Base-by-base conservation (phyloP, 441 rosid species). In the Heliophila coronopifolia region DNA sequence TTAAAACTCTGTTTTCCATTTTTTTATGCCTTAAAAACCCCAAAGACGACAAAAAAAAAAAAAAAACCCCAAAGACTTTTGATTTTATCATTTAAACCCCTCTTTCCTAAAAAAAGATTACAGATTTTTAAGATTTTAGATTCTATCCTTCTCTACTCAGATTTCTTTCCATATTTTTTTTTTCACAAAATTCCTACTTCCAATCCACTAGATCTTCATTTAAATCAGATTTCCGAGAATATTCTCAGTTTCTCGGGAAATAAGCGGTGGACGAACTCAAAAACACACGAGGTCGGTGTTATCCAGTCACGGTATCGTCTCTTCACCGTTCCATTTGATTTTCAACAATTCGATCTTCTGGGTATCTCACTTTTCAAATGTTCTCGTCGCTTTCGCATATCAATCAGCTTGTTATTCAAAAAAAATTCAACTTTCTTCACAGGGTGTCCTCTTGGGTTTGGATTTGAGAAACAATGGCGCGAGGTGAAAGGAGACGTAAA, bases 401-500 rank as follows among this genome's bases (percentile, higher is more conserved):
- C 22, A 25, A 10, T 43, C 48, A 15, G 5, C 26, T 14, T 51
- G 42, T 42, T 25, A 19, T 11, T 1, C 3, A 25, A 2, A 12
- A 16, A n/a, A 34, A 17, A 4, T 7, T 11, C 15, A 36, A 45
- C 7, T 16, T 37, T 44, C 33, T 27, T 52, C 40, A 32, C 10
- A 38, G 8, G 40, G 13, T 37, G 11, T 37, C 1, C 6, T 8
- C 6, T 26, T 37, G 27, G 53, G 36, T 44, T 43, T 35, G 15
- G 35, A 23, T 14, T 23, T 42, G 61, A 51, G 39, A 12, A 23
- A 28, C 5, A 32, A 59, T 52, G 70, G 50, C 51, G 34, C 35
- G 11, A 66, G 39, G 20, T 80, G 75, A 67, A 14, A 73, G 73
- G 42, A 76, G 73, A 12, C 73, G 66, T 18, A 76, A 53, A 50